A percentile compares a stretch with the other conserved stretches of the same genome.
Evolutionary conservation across 192 early-diverging fungal genomes (phyloP).

Genomic region (Kappamyces sp.): DNA sequence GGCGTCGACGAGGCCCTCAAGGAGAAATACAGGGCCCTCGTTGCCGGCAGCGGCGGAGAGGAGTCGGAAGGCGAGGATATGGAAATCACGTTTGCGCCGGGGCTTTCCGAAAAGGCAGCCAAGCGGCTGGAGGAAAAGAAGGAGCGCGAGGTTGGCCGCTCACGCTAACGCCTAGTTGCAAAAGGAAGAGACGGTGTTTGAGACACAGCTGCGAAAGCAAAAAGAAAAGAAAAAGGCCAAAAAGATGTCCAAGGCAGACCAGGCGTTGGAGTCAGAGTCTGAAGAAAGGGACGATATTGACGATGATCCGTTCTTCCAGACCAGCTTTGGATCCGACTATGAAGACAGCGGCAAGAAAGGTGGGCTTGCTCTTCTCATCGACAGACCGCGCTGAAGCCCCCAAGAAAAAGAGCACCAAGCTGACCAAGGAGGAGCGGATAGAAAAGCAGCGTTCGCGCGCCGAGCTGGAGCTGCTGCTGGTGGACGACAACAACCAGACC

Average conservation of each 20-base stretch:
- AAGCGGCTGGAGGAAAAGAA: constrained; percentile 52
- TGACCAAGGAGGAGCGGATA: constrained; percentile 11
- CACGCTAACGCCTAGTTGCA: constrained; percentile 22
- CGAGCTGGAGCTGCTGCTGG: constrained; percentile 77
- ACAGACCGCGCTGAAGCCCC: neutral
- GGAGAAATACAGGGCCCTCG: constrained; percentile 33
- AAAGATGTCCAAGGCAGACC: constrained; percentile 31
- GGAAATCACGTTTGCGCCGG: constrained; percentile 96
- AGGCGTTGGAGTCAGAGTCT: constrained; percentile 17
- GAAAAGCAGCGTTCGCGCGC: constrained; percentile 38
- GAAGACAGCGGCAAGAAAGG: constrained; percentile 18
- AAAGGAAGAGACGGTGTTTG: constrained; percentile 80
- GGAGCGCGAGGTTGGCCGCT: constrained; percentile 28
- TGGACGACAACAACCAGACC: constrained; percentile 54
- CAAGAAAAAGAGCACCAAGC: constrained; percentile 16
- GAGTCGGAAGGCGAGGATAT: constrained; percentile 68
- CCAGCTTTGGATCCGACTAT: constrained; percentile 21
- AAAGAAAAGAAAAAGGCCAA: constrained; percentile 70
- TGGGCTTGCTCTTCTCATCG: neutral
- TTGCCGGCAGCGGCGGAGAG: constrained; percentile 26
- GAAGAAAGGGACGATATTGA: constrained; percentile 17
- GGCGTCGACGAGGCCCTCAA: constrained; percentile 40
- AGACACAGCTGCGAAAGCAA: constrained; percentile 72
- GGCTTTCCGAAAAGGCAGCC: constrained; percentile 67
- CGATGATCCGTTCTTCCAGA: constrained; percentile 33